Evolutionary conservation across 225 moss, liverwort and hornwort species (phyloP).

Genomic region (Asterella californica): DNA sequence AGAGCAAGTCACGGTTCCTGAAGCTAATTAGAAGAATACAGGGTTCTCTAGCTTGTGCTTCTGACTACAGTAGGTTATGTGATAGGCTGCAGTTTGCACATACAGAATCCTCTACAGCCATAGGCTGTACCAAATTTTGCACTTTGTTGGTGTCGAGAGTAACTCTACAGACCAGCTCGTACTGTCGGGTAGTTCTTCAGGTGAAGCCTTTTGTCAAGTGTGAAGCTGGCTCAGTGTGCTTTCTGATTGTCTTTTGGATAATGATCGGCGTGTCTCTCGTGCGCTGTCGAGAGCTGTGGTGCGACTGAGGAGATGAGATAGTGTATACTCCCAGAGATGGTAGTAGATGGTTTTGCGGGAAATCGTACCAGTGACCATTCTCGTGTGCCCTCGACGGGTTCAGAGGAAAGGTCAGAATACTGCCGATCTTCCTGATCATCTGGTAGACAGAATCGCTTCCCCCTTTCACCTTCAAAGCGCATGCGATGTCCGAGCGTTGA

Average conservation of each 20-base stretch:
- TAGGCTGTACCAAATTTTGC: constrained; percentile 32
- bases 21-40: constrained; percentile 44
- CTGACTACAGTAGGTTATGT: constrained; percentile 79
- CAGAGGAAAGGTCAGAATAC: neutral
- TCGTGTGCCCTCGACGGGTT: neutral
- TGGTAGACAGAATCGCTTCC: constrained; percentile 1
- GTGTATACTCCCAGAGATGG: neutral
- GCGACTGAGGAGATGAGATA: neutral
- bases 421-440: neutral
- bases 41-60: constrained; percentile 80
- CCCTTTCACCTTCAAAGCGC: constrained; percentile 14
- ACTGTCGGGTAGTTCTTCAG: neutral
- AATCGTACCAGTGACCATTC: neutral
- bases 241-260: neutral
- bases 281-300: neutral
- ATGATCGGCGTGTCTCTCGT: neutral
- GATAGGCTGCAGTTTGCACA: constrained; percentile 76
- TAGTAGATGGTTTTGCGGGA: no score
- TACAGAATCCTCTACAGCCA: constrained; percentile 74
- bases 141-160: no score
- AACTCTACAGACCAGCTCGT: neutral
- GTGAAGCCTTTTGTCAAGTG: neutral
- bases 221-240: neutral
- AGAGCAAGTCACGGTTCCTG: constrained; percentile 16
- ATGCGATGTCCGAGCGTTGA: constrained; percentile 1